Base-by-base conservation (phyloP, 2,329 filamentous ascomycete genomes). In the Knufia petricola region DNA sequence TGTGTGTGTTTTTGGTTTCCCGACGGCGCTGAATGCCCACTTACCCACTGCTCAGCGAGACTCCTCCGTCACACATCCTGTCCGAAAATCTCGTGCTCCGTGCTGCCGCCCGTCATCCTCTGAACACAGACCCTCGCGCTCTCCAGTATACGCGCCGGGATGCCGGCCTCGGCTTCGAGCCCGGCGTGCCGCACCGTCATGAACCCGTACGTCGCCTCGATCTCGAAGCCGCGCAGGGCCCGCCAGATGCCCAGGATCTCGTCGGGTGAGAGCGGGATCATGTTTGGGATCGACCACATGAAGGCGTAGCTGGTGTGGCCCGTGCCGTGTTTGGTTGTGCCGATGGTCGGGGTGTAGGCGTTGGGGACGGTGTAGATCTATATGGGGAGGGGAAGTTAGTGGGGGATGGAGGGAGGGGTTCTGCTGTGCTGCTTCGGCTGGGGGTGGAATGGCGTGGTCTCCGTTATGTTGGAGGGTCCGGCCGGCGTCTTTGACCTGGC, bases 211-310 rank as follows among this genome's bases (percentile, higher is more conserved):
- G 0, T 85, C 83, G 62, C 85, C 79, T 4, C 84, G 82, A 51
- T 77, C 76, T 10, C 67, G 56, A 87, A 89, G 1, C 79, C 70
- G 60, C 75, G 75, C 46, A 90, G 60, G 0, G 79, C 70, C n/a
- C 67, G 64, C 85, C 85, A 92, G 67, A 92, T 89, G 24, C 70
- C 66, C 50, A 72, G 66, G 39, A 90, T 73, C 56, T 80, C 79
- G 0, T 73, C 68, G 0, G 82, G 78, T 1, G 74, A 67, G 23
- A 92, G 70, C 0, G 85, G 85, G 15, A 90, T 87, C 77, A 52
- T 51, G 21, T 58, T 51, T 13, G 47, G 47, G 30, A 56, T 59
- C 38, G 42, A 51, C 52, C 49, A 52, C 30, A 58, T 46, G 31
- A 52, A 57, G n/a, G 51, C 42, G 44, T 51, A 55, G 41, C 52